Evolutionary conservation across 23 red algal genomes (phyloP), one percentile per base, ranked within the genome.

Genomic region (Gracilariopsis chorda): DNA sequence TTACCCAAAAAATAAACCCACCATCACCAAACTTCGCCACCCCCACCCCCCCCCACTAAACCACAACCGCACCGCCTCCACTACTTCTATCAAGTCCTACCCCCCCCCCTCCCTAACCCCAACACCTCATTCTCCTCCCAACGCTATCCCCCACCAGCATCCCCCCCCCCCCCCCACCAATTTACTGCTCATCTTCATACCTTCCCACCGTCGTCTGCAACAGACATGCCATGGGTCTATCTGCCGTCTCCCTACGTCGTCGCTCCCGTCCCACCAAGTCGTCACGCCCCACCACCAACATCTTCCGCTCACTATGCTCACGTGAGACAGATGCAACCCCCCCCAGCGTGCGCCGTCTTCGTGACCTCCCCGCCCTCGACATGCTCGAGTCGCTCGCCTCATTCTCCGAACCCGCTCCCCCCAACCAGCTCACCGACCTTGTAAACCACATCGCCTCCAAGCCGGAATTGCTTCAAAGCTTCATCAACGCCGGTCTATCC

Each of bases 161-260:
- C 13, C 57, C 57, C 34, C 58, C 11, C 34, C 16, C 16, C 58
- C 11, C 34, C 58, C 58, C 58, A 23, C 27, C 34, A 63, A 63
- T 29, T 63, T 29, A 23, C 58, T 30, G 10, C 9, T 19, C 17
- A 29, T 30, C 9, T 30, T 19, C 58, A 9, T 30, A 14, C n/a
- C 17, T 14, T 9, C 9, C 58, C n/a, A n/a, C n/a, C n/a, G n/a
- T n/a, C n/a, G n/a, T n/a, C n/a, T n/a, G n/a, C n/a, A n/a, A n/a
- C 63, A 37, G 43, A 70, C 34, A 70, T 70, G 63, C 63, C 63
- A 70, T 70, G 63, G 63, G 63, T 35, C 63, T 70, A 70, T 70
- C 63, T 33, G 34, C 63, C 63, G 63, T 70, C 63, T 70, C 63
- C 43, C 63, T 70, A 17, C 63, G 63, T 42, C 34, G 2, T 1